Evolutionary conservation across 441 rosid genomes (phyloP).

Genomic region (Flueggea neowawraea): DNA sequence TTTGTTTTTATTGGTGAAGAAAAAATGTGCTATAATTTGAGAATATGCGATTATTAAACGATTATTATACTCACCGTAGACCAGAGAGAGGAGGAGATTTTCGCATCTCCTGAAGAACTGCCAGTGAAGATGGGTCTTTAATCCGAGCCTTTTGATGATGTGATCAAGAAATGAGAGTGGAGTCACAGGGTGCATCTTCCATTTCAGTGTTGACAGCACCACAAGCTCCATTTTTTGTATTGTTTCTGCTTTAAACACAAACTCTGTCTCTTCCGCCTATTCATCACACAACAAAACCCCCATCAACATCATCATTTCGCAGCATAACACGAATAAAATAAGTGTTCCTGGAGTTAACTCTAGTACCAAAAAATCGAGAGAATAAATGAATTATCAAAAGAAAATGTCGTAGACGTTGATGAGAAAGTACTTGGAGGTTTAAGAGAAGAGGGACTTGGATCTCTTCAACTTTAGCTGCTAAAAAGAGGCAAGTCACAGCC

Average conservation of each 20-base stretch:
- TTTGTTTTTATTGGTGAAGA: neutral
- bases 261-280: slow-evolving; percentile 75
- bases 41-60: neutral
- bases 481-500: slow-evolving; percentile 79
- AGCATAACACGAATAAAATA: neutral
- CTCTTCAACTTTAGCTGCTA: slow-evolving; percentile 97
- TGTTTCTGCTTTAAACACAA: slow-evolving; percentile 74
- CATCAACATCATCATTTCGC: neutral
- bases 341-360: no score
- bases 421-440: slow-evolving; percentile 65
- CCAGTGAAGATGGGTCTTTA: slow-evolving; percentile 63
- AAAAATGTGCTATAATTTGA: neutral
- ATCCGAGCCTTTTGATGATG: slow-evolving; percentile 75
- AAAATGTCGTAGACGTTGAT: neutral
- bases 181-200: slow-evolving; percentile 95
- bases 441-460: slow-evolving; percentile 77
- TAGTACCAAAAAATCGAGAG: no score
- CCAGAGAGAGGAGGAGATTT: slow-evolving; percentile 49
- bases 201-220: slow-evolving; percentile 70
- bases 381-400: neutral
- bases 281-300: neutral
- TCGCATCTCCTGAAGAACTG: slow-evolving; percentile 73
- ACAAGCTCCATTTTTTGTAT: slow-evolving; percentile 93
- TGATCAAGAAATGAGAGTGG: slow-evolving; percentile 86
- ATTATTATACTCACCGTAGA: slow-evolving; percentile 47